Conservation (phyloP, 805 yeast species). For the Wickerhamomyces chaumierensis region DNA sequence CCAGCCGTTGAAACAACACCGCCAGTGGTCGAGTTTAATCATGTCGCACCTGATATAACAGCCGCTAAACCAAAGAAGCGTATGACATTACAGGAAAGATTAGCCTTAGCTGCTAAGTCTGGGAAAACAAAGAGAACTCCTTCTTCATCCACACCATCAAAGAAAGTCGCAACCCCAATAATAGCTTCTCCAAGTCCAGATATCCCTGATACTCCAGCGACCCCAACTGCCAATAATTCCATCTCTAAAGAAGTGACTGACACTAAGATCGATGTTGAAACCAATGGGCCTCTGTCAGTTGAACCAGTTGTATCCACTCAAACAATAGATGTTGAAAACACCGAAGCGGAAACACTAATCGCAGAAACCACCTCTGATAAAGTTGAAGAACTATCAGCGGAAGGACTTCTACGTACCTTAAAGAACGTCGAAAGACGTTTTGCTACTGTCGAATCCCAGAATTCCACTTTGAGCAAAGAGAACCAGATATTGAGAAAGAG, state of each 20-base stretch:
- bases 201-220: too few species aligned
- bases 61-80: constrained; percentile 42
- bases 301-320: too few species aligned
- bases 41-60: too few species aligned
- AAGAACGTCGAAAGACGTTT: constrained; percentile 8
- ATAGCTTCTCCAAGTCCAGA: too few species aligned
- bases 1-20: too few species aligned
- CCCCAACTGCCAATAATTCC: too few species aligned
- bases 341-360: constrained; percentile 9
- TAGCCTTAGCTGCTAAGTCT: constrained; percentile 66
- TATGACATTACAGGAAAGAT: constrained; percentile 71
- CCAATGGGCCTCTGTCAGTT: too few species aligned
- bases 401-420: neutral
- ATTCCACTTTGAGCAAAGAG: constrained; percentile 10
- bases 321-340: constrained; percentile 1
- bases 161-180: too few species aligned
- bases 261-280: too few species aligned
- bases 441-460: constrained; percentile 8
- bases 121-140: constrained; percentile 19
- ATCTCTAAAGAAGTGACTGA: too few species aligned
- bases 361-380: neutral
- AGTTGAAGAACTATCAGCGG: neutral
- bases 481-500: constrained; percentile 10
- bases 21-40: too few species aligned
- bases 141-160: constrained; percentile 7